These are phyloP conservation scores for Scleroderma bovista DNA, from an alignment of 768 basidiomycete genomes.

Conservation along the genomic window DNA sequence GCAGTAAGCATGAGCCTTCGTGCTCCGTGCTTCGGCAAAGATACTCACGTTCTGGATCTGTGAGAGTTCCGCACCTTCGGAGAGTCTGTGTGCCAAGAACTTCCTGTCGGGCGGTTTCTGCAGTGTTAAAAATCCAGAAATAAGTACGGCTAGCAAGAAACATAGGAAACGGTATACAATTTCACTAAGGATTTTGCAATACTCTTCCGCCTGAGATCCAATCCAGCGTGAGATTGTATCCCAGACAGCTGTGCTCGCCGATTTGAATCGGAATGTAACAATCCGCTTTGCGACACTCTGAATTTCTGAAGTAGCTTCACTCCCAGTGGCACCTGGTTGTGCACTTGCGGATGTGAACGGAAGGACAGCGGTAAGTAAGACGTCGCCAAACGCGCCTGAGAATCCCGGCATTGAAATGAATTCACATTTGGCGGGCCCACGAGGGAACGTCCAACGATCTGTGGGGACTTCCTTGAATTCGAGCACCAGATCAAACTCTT, in stretches of 20 bases:
- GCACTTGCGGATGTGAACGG: slow-evolving; percentile 34
- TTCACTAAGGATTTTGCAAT: slow-evolving; percentile 38
- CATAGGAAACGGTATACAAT: slow-evolving; percentile 33
- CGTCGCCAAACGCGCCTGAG: slow-evolving; percentile 20
- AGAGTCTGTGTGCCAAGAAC: slow-evolving; percentile 54
- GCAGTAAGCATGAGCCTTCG: background rate
- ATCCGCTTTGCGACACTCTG: slow-evolving; percentile 23
- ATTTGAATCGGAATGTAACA: slow-evolving; percentile 44
- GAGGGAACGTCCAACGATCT: slow-evolving; percentile 67
- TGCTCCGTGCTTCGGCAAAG: background rate
- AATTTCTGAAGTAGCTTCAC: slow-evolving; percentile 11
- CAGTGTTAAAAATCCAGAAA: background rate
- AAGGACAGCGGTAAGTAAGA: slow-evolving; percentile 40
- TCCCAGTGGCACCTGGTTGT: slow-evolving; percentile 4
- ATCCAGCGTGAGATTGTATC: slow-evolving; percentile 58
- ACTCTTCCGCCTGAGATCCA: slow-evolving; percentile 49
- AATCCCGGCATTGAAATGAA: slow-evolving; percentile 19
- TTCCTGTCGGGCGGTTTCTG: slow-evolving; percentile 41
- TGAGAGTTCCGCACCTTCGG: slow-evolving; percentile 48
- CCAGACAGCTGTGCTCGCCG: slow-evolving; percentile 45
- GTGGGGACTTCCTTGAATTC: slow-evolving; percentile 60
- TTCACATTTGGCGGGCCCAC: slow-evolving; percentile 50
- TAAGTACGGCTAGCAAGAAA: background rate
- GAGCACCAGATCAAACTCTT: slow-evolving; percentile 67
- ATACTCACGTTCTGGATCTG: slow-evolving; percentile 54